Evolutionary conservation across 352 stramenopile species (phyloP), one percentile per base, ranked within the genome.

Genomic region (Blastocystis sp.): DNA sequence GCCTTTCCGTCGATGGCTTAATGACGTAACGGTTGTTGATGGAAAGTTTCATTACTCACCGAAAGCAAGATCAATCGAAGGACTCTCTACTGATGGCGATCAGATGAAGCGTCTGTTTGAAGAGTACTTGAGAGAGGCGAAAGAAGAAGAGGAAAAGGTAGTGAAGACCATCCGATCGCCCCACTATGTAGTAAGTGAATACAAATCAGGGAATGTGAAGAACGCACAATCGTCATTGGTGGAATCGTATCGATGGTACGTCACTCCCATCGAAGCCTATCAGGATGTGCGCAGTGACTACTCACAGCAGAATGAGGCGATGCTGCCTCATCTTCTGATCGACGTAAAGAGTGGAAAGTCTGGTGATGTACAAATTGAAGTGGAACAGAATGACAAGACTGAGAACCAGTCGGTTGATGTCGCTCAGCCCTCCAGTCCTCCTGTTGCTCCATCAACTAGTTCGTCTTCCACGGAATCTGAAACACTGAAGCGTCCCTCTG

Each of bases 1-100:
- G 87, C 91, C 91, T 20, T 92, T 92, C 29, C 87, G 91, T 13
- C 66, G 76, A 13, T 93, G 92, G 91, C 89, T 93, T 18, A 91
- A 90, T 11, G 84, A 90, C 39, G 79, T 89, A n/a, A 18, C 59
- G 15, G 64, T 84, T 55, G 23, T 53, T n/a, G n/a, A 63, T 23
- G 73, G 73, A 7, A 11, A 41, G 3, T 18, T 84, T 20, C 13
- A 2, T 1, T 84, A 84, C 50, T 20, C n/a, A 43, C 53, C 56
- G 11, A 84, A 84, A 55, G 73, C 73, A n/a, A 50, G 66, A 23
- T 29, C 64, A 29, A 26, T 84, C 5, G 8, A 34, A 18, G 66
- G 50, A 5, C 50, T 54, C 39, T 59, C 20, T 3, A 23, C 50
- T 0, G 66, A 77, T 1, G 15, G 2, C 39, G 9, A 26, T 37